Percentiles rank a stretch among this genome's conserved stretches.
These are phyloP conservation scores for Nakaseomyces delphensis DNA, from an alignment of 1,139 yeast species.

Conservation along the genomic window DNA sequence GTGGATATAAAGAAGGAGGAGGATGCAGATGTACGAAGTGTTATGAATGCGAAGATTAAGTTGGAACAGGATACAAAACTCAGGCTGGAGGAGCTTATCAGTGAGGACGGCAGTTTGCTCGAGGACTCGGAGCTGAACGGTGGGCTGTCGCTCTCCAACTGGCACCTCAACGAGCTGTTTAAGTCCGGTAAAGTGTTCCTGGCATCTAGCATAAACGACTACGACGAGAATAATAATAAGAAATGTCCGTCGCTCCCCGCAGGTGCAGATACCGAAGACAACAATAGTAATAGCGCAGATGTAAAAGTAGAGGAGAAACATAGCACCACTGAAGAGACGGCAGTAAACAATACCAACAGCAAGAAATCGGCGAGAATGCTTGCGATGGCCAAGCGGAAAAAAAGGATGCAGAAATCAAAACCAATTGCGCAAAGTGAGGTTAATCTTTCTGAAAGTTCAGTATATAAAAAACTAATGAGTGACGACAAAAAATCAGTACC, in stretches of 20 bases:
- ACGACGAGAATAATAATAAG: conserved; percentile 35
- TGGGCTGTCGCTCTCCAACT: conserved; percentile 32
- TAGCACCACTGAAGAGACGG: conserved; percentile 12
- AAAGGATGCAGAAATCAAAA: conserved; percentile 65
- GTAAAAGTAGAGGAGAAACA: conserved; percentile 15
- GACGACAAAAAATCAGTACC: conserved; percentile 13
- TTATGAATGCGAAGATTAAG: conserved; percentile 25
- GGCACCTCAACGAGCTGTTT: conserved; percentile 57
- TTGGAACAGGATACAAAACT: conserved; percentile 45
- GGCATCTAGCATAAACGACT: conserved; percentile 58
- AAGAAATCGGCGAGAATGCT: conserved; percentile 71
- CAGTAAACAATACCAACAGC: conserved; percentile 9
- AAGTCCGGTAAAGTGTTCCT: conserved; percentile 62
- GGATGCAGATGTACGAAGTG: conserved; percentile 3
- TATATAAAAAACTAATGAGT: conserved; percentile 46
- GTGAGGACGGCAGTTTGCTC: conserved; percentile 60
- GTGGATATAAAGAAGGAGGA: conserved; percentile 25
- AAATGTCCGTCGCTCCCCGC: conserved; percentile 1
- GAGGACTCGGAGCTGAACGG: conserved; percentile 34
- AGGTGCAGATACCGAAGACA: conserved; percentile 10
- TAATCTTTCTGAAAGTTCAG: conserved; percentile 71
- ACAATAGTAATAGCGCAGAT: conserved; percentile 13
- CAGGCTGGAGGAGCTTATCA: conserved; percentile 52
- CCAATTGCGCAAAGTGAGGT: conserved; percentile 50
- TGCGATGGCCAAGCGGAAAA: conserved; percentile 89